phyloP scores from a whole-genome alignment of 2,329 filamentous ascomycete species.

The Zymoseptoria brevis region DNA sequence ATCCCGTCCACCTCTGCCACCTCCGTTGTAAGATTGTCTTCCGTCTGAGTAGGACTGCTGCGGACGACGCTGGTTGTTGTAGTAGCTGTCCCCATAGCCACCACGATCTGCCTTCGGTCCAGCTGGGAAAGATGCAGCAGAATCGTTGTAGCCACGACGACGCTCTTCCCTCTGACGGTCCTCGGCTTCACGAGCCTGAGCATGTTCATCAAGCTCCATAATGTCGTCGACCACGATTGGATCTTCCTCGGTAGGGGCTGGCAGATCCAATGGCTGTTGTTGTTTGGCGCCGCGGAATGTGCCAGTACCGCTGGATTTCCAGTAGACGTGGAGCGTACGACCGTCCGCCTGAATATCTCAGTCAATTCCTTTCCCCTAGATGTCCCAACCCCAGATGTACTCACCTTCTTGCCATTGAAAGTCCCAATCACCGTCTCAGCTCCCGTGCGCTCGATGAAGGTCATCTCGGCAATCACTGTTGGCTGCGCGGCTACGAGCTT shows the following conservation, averaged over 20 bases:
- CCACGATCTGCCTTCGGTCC: conserved; percentile 15
- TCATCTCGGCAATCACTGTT: conserved; percentile 68
- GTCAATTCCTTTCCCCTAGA: neutral
- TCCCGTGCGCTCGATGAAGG: conserved; percentile 63
- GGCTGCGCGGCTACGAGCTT: conserved; percentile 59
- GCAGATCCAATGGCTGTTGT: neutral
- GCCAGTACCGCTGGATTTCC: conserved; percentile 13
- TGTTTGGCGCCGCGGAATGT: neutral
- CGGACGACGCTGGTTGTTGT: conserved; percentile 21
- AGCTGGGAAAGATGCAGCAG: conserved; percentile 15
- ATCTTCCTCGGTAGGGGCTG: conserved; percentile 24
- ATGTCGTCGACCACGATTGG: conserved; percentile 25
- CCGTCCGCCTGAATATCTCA: conserved; percentile 57
- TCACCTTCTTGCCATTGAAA: conserved; percentile 71
- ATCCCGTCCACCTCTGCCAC: conserved; percentile 15
- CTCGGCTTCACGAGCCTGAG: conserved; percentile 23
- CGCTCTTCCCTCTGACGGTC: conserved; percentile 28
- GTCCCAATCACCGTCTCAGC: conserved; percentile 66
- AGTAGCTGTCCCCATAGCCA: conserved; percentile 20
- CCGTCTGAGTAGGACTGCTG: conserved; percentile 36
- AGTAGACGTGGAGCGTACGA: conserved; percentile 62
- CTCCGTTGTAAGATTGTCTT: conserved; percentile 35
- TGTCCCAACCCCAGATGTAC: conserved; percentile 22
- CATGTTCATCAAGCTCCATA: conserved; percentile 38
- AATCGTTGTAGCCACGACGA: conserved; percentile 21